Evolutionary conservation across 768 basidiomycete genomes (phyloP).

Genomic region (Leucocoprinus sp.): DNA sequence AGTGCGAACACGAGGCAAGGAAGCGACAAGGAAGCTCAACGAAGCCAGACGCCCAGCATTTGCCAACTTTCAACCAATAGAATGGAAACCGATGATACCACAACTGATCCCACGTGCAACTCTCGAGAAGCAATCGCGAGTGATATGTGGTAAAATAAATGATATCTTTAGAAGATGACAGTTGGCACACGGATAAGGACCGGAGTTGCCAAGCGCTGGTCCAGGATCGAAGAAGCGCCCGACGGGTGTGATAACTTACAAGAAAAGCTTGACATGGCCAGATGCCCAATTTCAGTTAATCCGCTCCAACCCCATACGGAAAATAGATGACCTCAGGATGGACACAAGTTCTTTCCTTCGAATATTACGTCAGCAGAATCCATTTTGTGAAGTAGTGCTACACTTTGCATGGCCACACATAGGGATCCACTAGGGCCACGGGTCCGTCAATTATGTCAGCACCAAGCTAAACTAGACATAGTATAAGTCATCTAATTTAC

Average conservation of each 20-base stretch:
- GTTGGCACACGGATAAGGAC: constrained; percentile 4
- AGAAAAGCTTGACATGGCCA: constrained; percentile 8
- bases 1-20: constrained; percentile 28
- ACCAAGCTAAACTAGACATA: not conserved
- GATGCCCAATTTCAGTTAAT: constrained; percentile 7
- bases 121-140: constrained; percentile 11
- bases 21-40: constrained; percentile 25
- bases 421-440: too few relatives aligned
- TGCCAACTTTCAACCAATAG: constrained; percentile 16
- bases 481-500: too few relatives aligned
- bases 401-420: too few relatives aligned
- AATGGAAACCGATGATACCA: constrained; percentile 19
- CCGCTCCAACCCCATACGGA: constrained; percentile 7
- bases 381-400: too few relatives aligned
- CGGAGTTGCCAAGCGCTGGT: constrained; percentile 8
- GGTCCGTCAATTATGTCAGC: constrained; percentile 17
- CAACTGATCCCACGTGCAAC: constrained; percentile 30
- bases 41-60: constrained; percentile 19
- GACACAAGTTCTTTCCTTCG: constrained; percentile 1
- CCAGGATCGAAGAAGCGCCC: not conserved
- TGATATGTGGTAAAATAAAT: constrained; percentile 7
- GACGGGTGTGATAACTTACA: not conserved
- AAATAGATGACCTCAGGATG: constrained; percentile 3
- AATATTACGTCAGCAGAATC: constrained; percentile 4
- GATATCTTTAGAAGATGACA: not conserved